Conservation (phyloP, 106 monocot species). For the Dendrobium officinale region DNA sequence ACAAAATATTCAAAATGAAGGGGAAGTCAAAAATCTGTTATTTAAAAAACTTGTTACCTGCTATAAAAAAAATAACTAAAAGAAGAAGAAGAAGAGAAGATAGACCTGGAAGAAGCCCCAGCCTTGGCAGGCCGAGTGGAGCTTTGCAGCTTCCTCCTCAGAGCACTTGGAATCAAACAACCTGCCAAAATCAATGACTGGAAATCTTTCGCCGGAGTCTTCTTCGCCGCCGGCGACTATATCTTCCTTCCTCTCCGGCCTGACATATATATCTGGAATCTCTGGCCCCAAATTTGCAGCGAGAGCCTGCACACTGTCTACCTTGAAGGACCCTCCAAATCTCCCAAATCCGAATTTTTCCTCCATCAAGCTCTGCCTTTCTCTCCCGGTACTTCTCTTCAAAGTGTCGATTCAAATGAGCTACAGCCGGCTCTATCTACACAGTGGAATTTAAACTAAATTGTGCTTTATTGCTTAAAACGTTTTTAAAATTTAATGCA, state of each 20-base stretch:
- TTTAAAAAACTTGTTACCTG: too few relatives aligned
- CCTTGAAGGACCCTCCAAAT: conserved; percentile 14
- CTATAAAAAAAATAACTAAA: too few relatives aligned
- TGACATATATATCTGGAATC: conserved; percentile 31
- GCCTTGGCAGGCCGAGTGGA: conserved; percentile 25
- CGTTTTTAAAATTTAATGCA: too few relatives aligned
- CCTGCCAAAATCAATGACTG: conserved; percentile 35
- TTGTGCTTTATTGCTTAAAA: too few relatives aligned
- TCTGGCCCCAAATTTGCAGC: conserved; percentile 5
- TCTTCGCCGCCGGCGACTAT: background rate
- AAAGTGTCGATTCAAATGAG: too few relatives aligned
- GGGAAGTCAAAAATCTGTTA: too few relatives aligned
- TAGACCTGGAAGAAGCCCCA: conserved; percentile 62
- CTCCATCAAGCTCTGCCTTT: background rate
- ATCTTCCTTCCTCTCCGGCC: conserved; percentile 23
- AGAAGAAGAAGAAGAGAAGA: background rate
- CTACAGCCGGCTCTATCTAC: too few relatives aligned
- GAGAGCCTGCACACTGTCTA: conserved; percentile 33
- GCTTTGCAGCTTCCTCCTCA: conserved; percentile 27
- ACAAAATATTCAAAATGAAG: too few relatives aligned
- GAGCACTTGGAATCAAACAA: conserved; percentile 23
- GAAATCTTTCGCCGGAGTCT: conserved; percentile 13
- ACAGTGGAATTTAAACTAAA: too few relatives aligned
- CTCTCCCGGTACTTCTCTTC: background rate
- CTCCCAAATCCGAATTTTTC: background rate